These are phyloP conservation scores for Physcomitrium patens DNA, from an alignment of 225 moss, liverwort and hornwort genomes.

Conservation along the genomic window DNA sequence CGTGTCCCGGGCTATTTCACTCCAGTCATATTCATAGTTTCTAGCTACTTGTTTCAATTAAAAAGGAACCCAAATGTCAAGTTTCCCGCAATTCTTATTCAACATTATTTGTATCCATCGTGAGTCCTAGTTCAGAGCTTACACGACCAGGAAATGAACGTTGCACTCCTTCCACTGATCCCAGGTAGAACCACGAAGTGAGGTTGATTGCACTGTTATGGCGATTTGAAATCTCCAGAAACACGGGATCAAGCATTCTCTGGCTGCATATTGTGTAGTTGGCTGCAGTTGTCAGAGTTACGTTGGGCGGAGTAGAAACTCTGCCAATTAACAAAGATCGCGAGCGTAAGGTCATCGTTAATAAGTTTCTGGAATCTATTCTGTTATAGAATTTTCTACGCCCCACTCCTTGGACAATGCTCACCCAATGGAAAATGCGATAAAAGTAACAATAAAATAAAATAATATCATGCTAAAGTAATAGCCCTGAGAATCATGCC, in stretches of 20 bases:
- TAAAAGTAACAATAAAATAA: too few species aligned
- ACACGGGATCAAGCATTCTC: constrained; percentile 53
- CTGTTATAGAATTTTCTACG: too few species aligned
- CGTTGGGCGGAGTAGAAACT: constrained; percentile 31
- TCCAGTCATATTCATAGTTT: too few species aligned
- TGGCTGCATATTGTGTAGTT: constrained; percentile 56
- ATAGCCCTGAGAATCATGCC: too few species aligned
- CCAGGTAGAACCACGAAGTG: constrained; percentile 51
- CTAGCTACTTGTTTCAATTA: background rate
- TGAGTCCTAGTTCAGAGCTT: constrained; percentile 22
- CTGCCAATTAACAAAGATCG: constrained; percentile 25
- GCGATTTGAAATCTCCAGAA: constrained; percentile 37
- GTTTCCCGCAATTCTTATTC: background rate
- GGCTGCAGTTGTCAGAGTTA: constrained; percentile 27
- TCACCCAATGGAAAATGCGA: too few species aligned
- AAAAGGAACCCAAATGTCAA: background rate
- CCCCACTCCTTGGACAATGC: too few species aligned
- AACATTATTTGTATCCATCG: background rate
- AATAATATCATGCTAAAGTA: too few species aligned
- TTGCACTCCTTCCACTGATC: constrained; percentile 58
- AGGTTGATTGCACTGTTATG: constrained; percentile 48
- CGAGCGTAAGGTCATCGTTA: background rate
- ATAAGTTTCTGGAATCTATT: too few species aligned
- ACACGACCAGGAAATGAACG: constrained; percentile 59
- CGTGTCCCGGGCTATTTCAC: background rate